Percentiles rank a stretch among this genome's conserved stretches.
phyloP scores from a whole-genome alignment of 2,329 filamentous ascomycete species.

The Sporothrix curviconia region DNA sequence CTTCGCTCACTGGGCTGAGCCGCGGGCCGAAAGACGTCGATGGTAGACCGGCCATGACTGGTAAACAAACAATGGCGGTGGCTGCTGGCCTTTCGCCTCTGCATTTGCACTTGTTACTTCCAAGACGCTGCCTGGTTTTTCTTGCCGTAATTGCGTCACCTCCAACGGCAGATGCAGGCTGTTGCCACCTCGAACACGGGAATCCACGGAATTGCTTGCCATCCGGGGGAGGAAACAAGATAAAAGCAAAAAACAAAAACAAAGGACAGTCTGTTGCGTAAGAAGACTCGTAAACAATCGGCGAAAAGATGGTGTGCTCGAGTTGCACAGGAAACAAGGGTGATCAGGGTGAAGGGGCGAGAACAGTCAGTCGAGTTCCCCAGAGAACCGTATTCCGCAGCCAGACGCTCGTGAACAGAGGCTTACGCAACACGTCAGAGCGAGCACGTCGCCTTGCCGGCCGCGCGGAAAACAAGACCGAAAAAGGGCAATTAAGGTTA shows the following conservation, averaged over 20 bases:
- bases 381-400: too few relatives aligned
- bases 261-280: too few relatives aligned
- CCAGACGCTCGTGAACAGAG: too few relatives aligned
- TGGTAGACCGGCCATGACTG: background rate
- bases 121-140: background rate
- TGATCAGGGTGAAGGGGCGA: too few relatives aligned
- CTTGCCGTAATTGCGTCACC: slow-evolving; percentile 9
- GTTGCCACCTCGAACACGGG: slow-evolving; percentile 8
- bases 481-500: background rate
- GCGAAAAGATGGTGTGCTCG: slow-evolving; percentile 1
- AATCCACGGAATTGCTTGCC: too few relatives aligned
- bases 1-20: background rate
- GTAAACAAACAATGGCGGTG: background rate
- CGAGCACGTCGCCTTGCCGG: background rate
- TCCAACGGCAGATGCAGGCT: slow-evolving; percentile 5
- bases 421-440: slow-evolving; percentile 5
- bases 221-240: too few relatives aligned
- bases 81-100: too few relatives aligned
- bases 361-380: too few relatives aligned
- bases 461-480: background rate
- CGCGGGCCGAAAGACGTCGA: background rate
- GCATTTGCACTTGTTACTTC: too few relatives aligned
- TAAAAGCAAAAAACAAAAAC: background rate
- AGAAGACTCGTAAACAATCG: too few relatives aligned
- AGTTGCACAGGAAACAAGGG: background rate